Evolutionary conservation across 495 filamentous ascomycete genomes (phyloP).

Genomic region (Penicillium turbatum): DNA sequence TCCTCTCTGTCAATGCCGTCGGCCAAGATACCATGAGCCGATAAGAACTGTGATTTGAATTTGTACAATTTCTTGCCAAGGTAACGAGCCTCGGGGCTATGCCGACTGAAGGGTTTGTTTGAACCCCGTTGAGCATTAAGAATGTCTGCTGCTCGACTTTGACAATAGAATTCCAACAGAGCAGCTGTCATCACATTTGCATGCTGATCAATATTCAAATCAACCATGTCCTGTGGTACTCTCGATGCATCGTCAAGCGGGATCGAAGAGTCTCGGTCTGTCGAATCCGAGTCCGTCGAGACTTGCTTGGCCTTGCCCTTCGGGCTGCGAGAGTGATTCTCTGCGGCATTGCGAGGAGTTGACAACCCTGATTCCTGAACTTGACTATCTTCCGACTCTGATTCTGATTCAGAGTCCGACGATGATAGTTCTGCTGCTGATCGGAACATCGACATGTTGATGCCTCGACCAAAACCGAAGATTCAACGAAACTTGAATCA

Average conservation of each 20-base stretch:
- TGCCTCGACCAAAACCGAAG: neutral
- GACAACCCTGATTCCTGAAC: conserved; percentile 8
- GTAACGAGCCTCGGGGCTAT: conserved; percentile 42
- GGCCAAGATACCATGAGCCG: conserved; percentile 39
- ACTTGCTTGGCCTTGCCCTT: conserved; percentile 6
- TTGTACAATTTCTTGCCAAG: conserved; percentile 42
- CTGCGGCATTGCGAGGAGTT: conserved; percentile 1
- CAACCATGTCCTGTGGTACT: conserved; percentile 21
- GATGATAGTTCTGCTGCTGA: conserved; percentile 40
- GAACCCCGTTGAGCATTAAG: conserved; percentile 40
- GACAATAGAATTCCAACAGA: conserved; percentile 43
- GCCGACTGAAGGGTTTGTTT: conserved; percentile 31
- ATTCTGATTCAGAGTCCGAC: conserved; percentile 33
- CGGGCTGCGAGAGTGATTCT: neutral
- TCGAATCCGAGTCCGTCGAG: conserved; percentile 5
- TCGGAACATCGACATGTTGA: conserved; percentile 46
- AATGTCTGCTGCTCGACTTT: conserved; percentile 43
- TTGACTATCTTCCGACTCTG: conserved; percentile 23
- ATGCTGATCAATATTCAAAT: conserved; percentile 34
- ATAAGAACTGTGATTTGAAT: conserved; percentile 40
- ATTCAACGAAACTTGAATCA: neutral
- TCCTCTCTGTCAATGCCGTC: conserved; percentile 39
- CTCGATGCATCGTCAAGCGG: conserved; percentile 23
- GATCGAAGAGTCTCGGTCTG: conserved; percentile 8
- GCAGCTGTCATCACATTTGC: conserved; percentile 43